Evolutionary conservation across 1,284 basidiomycete species (phyloP).

Genomic region (Moesziomyces sp.): DNA sequence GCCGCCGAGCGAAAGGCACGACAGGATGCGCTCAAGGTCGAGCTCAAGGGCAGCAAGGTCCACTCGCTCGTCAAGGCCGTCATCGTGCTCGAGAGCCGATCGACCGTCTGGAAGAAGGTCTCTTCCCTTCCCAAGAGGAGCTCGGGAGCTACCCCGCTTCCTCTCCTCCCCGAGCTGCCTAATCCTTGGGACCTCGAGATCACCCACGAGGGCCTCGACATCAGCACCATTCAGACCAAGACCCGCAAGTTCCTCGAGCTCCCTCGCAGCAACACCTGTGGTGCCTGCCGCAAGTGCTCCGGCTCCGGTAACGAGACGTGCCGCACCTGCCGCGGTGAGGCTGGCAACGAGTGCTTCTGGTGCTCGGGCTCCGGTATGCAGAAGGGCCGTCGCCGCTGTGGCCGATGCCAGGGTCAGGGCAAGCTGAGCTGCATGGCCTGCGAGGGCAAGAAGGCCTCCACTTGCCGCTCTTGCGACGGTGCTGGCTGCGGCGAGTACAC

Average conservation of each 20-base stretch:
- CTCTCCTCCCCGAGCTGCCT: constrained; percentile 49
- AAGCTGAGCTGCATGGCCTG: constrained; percentile 46
- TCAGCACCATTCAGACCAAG: constrained; percentile 44
- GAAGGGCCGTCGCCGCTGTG: constrained; percentile 50
- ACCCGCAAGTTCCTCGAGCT: constrained; percentile 54
- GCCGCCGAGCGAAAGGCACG: constrained; percentile 44
- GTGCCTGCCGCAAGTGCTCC: constrained; percentile 46
- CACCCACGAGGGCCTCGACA: constrained; percentile 45
- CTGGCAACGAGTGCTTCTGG: constrained; percentile 59
- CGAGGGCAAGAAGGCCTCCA: constrained; percentile 37
- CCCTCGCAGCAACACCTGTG: constrained; percentile 25
- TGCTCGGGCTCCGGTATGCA: constrained; percentile 49
- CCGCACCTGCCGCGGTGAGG: constrained; percentile 46
- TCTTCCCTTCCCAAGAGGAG: constrained; percentile 19
- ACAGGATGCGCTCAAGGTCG: constrained; percentile 43
- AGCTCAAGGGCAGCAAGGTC: constrained; percentile 42
- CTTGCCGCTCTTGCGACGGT: constrained; percentile 50
- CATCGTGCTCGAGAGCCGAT: constrained; percentile 50
- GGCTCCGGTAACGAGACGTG: constrained; percentile 42
- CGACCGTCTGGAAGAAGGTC: constrained; percentile 42
- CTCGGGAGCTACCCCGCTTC: constrained; percentile 12
- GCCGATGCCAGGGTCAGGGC: constrained; percentile 52
- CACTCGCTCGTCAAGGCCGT: constrained; percentile 52
- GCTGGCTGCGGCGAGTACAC: constrained; percentile 43
- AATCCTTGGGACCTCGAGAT: constrained; percentile 52